Evolutionary conservation across 305 asterid species (phyloP), one percentile per base, ranked within the genome.

Genomic region (Rubia balearica): DNA sequence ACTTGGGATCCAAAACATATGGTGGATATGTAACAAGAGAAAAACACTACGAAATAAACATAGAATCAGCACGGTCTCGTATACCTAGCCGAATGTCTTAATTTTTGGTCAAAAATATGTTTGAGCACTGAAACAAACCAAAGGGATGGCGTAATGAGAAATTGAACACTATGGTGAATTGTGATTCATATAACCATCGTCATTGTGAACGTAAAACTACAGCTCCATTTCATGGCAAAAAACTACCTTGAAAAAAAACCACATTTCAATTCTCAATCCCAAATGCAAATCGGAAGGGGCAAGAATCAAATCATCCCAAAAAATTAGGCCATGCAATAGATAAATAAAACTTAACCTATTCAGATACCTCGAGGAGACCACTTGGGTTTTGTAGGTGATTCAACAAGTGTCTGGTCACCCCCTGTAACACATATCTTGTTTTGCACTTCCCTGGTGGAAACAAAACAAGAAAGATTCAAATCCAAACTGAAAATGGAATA

Each of bases 41-140:
- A 46, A 61, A 12, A n/a, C 53, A 61, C 57, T 13, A 64, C 12
- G 8, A 8, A 64, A 27, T 10, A 6, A 70, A 8, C 7, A 30
- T 2, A 57, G 42, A 30, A 65, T 53, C 24, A 30, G 33, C 45
- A 65, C 51, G 65, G 19, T 36, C 69, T 40, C 63, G 22, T 51
- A 79, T 86, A 90, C 99, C 99, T 86, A 95, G 82, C 55, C 98
- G 96, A 71, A 95, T 92, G 78, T 92, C 96, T 71, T 88, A 96
- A 69, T 87, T 95, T 80, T 85, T 95, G 0, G 96, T 95, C 83
- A 95, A 87, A 85, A 95, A 95, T 80, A 95, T 92, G 76, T 95
- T 95, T 45, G 99, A 90, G 74, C 99, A 95, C 99, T 95, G 97
- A 77, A 76, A 62, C 74, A 57, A 78, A 79, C 63, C 33, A 13